These are phyloP conservation scores for Beta vulgaris DNA, from an alignment of 148 eudicot genomes.

Conservation along the genomic window DNA sequence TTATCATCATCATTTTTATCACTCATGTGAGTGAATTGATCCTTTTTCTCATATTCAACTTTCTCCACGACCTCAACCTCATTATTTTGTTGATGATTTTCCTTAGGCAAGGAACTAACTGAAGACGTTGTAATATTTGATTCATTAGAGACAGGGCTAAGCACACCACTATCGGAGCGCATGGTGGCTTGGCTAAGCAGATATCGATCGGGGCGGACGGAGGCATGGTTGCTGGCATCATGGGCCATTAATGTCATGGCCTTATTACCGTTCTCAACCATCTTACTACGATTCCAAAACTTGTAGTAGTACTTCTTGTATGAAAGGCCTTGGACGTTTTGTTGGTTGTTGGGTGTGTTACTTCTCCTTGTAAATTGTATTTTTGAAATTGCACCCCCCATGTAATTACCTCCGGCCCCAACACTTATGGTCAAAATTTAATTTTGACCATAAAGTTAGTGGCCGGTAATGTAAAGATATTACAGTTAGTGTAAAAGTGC, in stretches of 20 bases:
- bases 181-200: too few relatives aligned
- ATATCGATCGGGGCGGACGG: too few relatives aligned
- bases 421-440: too few relatives aligned
- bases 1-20: background rate
- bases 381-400: constrained; percentile 17
- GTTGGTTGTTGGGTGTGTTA: too few relatives aligned
- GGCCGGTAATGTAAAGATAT: too few relatives aligned
- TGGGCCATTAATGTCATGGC: background rate
- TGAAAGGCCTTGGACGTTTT: too few relatives aligned
- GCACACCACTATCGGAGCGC: too few relatives aligned
- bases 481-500: too few relatives aligned
- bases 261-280: background rate
- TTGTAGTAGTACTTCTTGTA: background rate
- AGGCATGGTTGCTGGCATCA: background rate
- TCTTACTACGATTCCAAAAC: constrained; percentile 17
- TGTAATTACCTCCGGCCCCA: background rate
- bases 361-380: background rate
- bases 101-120: background rate
- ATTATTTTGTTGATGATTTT: background rate
- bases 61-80: background rate
- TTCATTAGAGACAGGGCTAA: background rate
- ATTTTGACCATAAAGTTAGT: too few relatives aligned
- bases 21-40: background rate
- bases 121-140: background rate
- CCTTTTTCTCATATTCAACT: background rate